phyloP scores from a whole-genome alignment of 352 stramenopile genomes.

The Blastocystis sp. region DNA sequence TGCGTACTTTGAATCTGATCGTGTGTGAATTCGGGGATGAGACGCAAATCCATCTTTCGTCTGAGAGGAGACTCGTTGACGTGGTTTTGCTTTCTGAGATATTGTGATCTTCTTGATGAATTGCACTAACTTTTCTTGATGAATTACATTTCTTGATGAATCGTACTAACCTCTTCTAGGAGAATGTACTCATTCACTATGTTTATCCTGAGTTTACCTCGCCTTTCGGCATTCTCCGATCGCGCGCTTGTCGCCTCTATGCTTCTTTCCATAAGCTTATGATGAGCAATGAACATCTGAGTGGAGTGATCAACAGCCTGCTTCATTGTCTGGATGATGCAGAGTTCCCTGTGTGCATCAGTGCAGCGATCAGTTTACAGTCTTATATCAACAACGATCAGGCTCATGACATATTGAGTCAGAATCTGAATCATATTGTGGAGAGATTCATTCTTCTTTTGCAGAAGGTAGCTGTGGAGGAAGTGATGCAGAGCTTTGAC shows the following conservation, averaged over 20 bases:
- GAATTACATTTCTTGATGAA: neutral
- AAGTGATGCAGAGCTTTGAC: conserved; percentile 43
- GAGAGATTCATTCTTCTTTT: neutral
- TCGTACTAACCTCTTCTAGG: neutral
- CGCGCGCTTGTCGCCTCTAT: conserved; percentile 39
- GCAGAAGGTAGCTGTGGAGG: conserved; percentile 33
- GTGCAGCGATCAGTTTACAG: conserved; percentile 6
- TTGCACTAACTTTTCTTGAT: neutral
- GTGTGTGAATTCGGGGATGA: neutral
- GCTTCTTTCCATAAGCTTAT: conserved; percentile 17
- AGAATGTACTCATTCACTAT: conserved; percentile 41
- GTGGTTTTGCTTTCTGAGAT: neutral
- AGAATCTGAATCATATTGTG: neutral
- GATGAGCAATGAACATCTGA: neutral
- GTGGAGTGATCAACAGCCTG: neutral
- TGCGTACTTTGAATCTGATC: neutral
- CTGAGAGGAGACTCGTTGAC: conserved; percentile 49
- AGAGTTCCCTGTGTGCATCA: conserved; percentile 50
- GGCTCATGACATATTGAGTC: neutral
- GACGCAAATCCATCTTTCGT: conserved; percentile 55
- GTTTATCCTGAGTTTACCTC: conserved; percentile 42
- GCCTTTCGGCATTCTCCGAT: neutral
- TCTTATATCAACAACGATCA: neutral
- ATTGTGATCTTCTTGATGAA: neutral
- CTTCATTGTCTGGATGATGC: neutral